Conservation (phyloP, 306 rosid genomes). For the Quercus bicolor region DNA sequence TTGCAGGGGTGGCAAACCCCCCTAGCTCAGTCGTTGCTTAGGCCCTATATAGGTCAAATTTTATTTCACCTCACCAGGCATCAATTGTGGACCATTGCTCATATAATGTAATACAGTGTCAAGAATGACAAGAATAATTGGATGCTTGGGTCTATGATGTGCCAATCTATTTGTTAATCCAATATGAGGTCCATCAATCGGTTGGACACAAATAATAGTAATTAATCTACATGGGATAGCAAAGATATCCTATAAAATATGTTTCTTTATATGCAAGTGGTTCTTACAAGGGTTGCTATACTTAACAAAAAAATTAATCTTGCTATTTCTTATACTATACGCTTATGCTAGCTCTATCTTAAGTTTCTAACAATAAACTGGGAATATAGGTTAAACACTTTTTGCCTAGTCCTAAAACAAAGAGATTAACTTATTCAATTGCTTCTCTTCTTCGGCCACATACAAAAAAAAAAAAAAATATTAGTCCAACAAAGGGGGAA, state of each 20-base stretch:
- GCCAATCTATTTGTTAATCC: not conserved
- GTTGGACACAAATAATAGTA: not conserved
- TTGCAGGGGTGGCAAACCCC: too few species aligned
- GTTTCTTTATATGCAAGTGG: constrained; percentile 22
- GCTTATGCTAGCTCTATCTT: not conserved
- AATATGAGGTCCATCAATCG: constrained; percentile 8
- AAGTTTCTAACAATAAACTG: not conserved
- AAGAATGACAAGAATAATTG: not conserved
- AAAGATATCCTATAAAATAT: not conserved
- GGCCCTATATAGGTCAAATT: too few species aligned
- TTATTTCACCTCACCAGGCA: too few species aligned
- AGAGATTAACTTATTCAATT: not conserved
- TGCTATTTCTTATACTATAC: not conserved
- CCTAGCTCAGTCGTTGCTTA: too few species aligned
- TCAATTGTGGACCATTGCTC: not conserved
- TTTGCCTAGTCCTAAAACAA: not conserved
- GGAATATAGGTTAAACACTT: not conserved
- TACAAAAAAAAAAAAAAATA: too few species aligned
- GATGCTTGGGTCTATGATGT: not conserved
- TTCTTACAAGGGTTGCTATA: not conserved
- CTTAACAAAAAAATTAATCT: not conserved
- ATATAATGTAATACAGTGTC: not conserved
- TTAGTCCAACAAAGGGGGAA: too few species aligned
- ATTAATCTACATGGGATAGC: not conserved
- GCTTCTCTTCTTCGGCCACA: not conserved